Evolutionary conservation across 2,329 filamentous ascomycete species (phyloP), one percentile per base, ranked within the genome.

Genomic region (Blastomyces gilchristii): DNA sequence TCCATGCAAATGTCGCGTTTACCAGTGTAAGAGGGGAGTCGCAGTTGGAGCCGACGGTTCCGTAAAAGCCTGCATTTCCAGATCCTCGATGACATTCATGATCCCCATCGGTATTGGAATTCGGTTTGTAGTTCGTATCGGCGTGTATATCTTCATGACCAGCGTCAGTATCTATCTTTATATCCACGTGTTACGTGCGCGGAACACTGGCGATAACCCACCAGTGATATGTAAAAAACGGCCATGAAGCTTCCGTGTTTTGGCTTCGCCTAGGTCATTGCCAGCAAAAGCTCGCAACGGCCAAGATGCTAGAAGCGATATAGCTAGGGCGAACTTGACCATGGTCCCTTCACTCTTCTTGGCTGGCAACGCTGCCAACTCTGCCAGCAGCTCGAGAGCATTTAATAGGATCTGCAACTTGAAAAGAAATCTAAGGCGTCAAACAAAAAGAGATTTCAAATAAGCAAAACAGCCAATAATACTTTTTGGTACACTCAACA

Each of bases 1-100:
- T 88, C 93, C 93, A 99, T 70, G 87, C 82, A 71, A 97, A 90
- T 0, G 93, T 97, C 69, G 90, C 88, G 74, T 97, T 89, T 65
- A 96, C 80, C 22, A 99, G 85, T 0, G 87, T 79, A 64, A 87
- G 77, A 0, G 94, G 93, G 2, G 90, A 85, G 77, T 99, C 94
- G 81, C 94, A 99, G 64, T 91, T 89, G 9, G 89, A 89, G 0
- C 87, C 91, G 75, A 94, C 90, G 62, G 91, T 87, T 70, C 94
- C 94, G 72, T 91, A 94, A 60, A 83, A 80, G 56, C 92, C 93
- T 8, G 93, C 89, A 6, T 85, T 79, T 14, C 94, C 94, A 64
- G 85, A 79, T 64, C 87, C 87, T 63, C 87, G 83, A 72, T 99
- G 94, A 76, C 94, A 99, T 65, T 88, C 87, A 66, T 83, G 77